Evolutionary conservation across 2,329 filamentous ascomycete genomes (phyloP), one percentile per base, ranked within the genome.

Genomic region (Mollisia scopiformis): DNA sequence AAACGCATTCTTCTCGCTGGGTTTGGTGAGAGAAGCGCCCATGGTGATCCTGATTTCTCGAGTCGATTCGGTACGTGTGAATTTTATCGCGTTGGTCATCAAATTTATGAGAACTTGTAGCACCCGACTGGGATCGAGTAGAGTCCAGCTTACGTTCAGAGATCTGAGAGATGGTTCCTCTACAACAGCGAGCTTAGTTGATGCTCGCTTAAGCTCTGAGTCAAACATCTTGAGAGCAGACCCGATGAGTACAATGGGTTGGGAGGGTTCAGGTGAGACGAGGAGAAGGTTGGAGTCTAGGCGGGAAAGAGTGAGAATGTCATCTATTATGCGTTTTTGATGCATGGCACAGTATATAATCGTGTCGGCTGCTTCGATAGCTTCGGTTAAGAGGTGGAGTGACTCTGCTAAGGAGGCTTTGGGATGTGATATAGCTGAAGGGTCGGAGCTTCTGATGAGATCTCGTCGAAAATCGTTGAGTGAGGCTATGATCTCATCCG

Each of bases 81-180:
- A 94, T 69, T 93, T 93, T 73, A 93, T 87, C 0, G 90, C 89
- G 69, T 93, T 93, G 8, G 89, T 91, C 19, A 91, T 84, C 1
- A 93, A 80, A 67, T 93, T 93, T 73, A 94, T 92, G 7, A 93
- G 79, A 1, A 93, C 88, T 72, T 94, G 91, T 51, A 90, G 84
- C 50, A 93, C 85, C 25, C 90, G 82, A 8, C 87, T 89, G 0
- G 90, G 88, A 71, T 94, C 91, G 19, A 92, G 74, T 21, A 82
- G 74, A 4, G 92, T 84, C 79, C 86, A 91, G 25, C 88, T 83
- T 33, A 90, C 77, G 0, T 76, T 76, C 1, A 88, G 77, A 1
- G 80, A 75, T 10, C 77, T 76, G 69, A 88, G 89, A 0, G 88
- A 88, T 21, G 81, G 72, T 66, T 89, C 85, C 16, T 90, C 81